Percentiles rank a stretch among this genome's conserved stretches.
These are phyloP conservation scores for Cajanus cajan DNA, from an alignment of 306 rosid genomes.

Conservation along the genomic window DNA sequence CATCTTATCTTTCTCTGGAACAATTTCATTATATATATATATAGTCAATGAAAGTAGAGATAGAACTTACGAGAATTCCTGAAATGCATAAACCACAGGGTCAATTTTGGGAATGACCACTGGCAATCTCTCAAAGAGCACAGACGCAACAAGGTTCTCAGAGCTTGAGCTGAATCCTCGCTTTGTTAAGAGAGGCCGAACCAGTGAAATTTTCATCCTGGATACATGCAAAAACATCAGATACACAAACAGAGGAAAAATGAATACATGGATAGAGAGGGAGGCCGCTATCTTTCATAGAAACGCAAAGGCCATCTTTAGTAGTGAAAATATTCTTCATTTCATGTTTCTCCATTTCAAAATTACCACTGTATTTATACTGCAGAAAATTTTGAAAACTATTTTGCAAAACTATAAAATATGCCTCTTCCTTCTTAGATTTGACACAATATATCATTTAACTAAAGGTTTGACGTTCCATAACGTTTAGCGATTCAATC, in stretches of 20 bases:
- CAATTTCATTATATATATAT: background rate
- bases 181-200: constrained; percentile 43
- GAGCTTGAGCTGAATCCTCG: constrained; percentile 63
- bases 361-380: too few species aligned
- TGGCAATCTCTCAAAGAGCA: constrained; percentile 90
- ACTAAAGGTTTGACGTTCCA: background rate
- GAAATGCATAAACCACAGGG: constrained; percentile 86
- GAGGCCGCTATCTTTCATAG: background rate
- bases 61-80: constrained; percentile 73
- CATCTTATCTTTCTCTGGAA: background rate
- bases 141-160: constrained; percentile 77
- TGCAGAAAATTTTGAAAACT: background rate
- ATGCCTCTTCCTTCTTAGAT: background rate
- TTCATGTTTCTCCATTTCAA: background rate
- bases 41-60: background rate
- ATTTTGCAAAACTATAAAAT: background rate
- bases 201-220: constrained; percentile 65
- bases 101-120: constrained; percentile 87
- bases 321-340: background rate
- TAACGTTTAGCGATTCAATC: background rate
- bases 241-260: background rate
- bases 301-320: background rate
- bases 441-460: too few species aligned
- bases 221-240: constrained; percentile 3
- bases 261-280: background rate